Percentiles rank a stretch among this genome's conserved stretches.
Evolutionary conservation across 768 basidiomycete genomes (phyloP).

Genomic region (Lyophyllum atratum): DNA sequence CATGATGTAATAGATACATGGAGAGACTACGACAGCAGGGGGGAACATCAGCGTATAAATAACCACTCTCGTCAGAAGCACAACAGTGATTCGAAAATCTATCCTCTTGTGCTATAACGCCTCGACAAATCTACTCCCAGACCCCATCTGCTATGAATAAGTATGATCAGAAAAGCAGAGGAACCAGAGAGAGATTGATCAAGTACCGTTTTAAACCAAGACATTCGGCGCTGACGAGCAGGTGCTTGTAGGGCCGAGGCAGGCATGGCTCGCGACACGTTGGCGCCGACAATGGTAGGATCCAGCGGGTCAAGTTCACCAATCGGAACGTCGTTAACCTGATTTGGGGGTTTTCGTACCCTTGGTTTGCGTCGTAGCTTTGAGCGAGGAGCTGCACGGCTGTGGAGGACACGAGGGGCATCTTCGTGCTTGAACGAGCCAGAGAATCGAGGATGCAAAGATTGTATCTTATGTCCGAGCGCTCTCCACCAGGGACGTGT

Average conservation of each 20-base stretch:
- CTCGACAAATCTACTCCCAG: conserved; percentile 11
- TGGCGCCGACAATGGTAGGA: not conserved
- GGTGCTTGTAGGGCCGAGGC: too few species aligned
- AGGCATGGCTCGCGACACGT: too few species aligned
- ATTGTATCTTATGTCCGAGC: not conserved
- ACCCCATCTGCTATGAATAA: not conserved
- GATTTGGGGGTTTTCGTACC: not conserved
- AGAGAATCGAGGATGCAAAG: not conserved
- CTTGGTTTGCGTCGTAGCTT: not conserved
- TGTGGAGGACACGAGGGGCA: not conserved
- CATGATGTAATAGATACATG: too few species aligned
- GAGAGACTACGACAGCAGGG: too few species aligned
- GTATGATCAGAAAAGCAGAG: not conserved
- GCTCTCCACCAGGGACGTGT: not conserved
- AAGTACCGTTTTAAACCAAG: conserved; percentile 9
- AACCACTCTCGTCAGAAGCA: too few species aligned
- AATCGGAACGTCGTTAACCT: not conserved
- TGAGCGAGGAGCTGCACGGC: not conserved
- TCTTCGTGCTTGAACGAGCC: not conserved
- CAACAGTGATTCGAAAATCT: too few species aligned
- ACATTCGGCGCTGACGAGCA: not conserved
- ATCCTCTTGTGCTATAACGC: too few species aligned
- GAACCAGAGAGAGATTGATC: not conserved
- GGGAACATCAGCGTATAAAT: too few species aligned
- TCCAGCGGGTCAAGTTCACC: not conserved